Evolutionary conservation across 2,329 filamentous ascomycete genomes (phyloP), one percentile per base, ranked within the genome.

Genomic region (Botrytis fabae): DNA sequence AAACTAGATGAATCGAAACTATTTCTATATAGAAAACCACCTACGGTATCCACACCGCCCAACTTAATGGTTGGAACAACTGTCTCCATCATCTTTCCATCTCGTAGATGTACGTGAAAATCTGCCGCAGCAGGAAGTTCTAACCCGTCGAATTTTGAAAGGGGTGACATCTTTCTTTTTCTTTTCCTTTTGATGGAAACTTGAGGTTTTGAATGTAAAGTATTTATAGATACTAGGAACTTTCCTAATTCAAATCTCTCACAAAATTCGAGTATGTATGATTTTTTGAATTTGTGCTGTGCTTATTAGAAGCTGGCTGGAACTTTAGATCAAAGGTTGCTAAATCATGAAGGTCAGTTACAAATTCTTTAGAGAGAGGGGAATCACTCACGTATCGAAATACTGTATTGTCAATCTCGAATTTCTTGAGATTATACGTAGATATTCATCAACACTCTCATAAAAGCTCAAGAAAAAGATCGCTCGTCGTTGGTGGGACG

Each of bases 71-170:
- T 84, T 35, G 86, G 86, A 46, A 84, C 85, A 69, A 88, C 86
- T 42, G 85, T 79, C 72, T 89, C 84, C 86, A 91, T 89, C 85
- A 90, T 59, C 62, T 78, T 91, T 89, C 60, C 75, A 57, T 76
- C 71, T 59, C 74, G 42, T 25, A 76, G 70, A 66, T 75, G 74
- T 40, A 75, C 74, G 61, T 75, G 74, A 82, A 92, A 88, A 82
- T 92, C 90, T 71, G 90, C 90, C 75, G 89, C 84, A 18, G 90
- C 85, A 65, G 89, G 88, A 79, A 92, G 84, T 83, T 88, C 85
- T 59, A 86, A 54, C 1, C 73, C 59, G 28, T 75, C 62, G 14
- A 75, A 60, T 54, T 60, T 59, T 40, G 70, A 73, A 14, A 73
- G 65, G 10, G 46, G 20, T 46, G 54, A 59, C 46, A 48, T 70